Evolutionary conservation across 352 stramenopile species (phyloP), one percentile per base, ranked within the genome.

Genomic region (Paralagenidium karlingii): DNA sequence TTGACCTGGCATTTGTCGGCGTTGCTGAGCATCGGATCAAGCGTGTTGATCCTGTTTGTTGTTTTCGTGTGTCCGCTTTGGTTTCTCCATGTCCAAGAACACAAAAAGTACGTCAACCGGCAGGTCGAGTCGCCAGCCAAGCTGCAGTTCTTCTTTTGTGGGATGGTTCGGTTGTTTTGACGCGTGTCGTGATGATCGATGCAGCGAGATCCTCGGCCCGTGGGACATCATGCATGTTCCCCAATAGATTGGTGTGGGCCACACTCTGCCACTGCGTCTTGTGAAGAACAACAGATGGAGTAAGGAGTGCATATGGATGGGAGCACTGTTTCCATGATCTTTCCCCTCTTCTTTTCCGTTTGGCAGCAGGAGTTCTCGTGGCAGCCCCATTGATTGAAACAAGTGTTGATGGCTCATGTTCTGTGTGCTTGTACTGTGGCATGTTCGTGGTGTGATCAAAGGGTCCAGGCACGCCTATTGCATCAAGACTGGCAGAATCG

Each of bases 31-130:
- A 58, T 71, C 3, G 51, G 78, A 3, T 70, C 71, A 28, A 62
- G 70, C 24, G 43, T 63, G 18, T 76, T 87, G 34, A 58, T 91
- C 21, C 49, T 84, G 25, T 87, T 94, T 43, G 55, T 95, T 18
- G 74, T 70, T 25, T 68, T 95, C 34, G 66, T 86, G 19, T 89
- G 77, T 49, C 85, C 85, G 44, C 65, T 94, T 31, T 89, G 71
- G 79, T 87, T 95, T 58, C 83, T 94, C 61, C 71, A 87, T 49
- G 71, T 94, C 33, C 80, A 93, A 49, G 65, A 84, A 55, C 82
- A 92, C 56, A 96, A 96, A 55, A 88, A 84, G 78, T 91, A 63
- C 68, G 69, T 68, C 0, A 2, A 39, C n/a, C 9, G 13, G 4
- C n/a, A n/a, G 22, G 15, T 38, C 43, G 9, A 15, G n/a, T 11